A percentile compares a stretch with the other conserved stretches of the same genome.
phyloP scores from a whole-genome alignment of 2,329 filamentous ascomycete species.

The Apiospora arundinis region DNA sequence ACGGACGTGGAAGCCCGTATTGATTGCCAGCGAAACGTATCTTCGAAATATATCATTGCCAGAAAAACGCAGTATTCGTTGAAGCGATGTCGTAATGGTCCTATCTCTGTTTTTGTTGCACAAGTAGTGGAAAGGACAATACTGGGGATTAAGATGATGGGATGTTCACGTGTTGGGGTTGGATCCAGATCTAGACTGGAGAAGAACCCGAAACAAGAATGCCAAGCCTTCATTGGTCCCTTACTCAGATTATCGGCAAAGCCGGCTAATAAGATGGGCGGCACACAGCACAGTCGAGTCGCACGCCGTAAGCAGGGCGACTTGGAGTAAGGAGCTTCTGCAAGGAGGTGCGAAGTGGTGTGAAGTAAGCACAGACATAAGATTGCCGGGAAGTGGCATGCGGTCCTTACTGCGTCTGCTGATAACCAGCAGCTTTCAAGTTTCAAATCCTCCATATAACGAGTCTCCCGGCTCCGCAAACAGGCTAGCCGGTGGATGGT shows the following conservation, averaged over 20 bases:
- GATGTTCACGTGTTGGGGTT: not conserved
- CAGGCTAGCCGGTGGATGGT: not conserved
- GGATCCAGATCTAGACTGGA: not conserved
- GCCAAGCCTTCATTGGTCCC: not conserved
- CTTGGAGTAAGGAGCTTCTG: no score
- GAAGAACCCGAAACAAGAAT: not conserved
- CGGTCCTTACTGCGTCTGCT: not conserved
- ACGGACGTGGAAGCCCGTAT: not conserved
- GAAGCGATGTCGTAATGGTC: no score
- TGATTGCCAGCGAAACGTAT: not conserved
- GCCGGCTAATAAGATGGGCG: no score
- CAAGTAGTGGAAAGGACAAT: no score
- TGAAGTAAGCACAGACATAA: not conserved
- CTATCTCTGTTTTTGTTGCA: no score
- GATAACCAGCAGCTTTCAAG: not conserved
- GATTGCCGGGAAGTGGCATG: not conserved
- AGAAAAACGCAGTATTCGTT: not conserved
- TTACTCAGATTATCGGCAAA: no score
- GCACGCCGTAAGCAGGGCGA: no score
- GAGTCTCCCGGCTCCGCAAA: not conserved
- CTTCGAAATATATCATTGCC: not conserved
- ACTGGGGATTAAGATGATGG: no score
- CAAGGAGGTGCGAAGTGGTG: no score
- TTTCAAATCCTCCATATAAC: not conserved
- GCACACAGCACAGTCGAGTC: no score